Base-by-base conservation (phyloP, 1,284 basidiomycete species). In the Pseudozyma sp. region DNA sequence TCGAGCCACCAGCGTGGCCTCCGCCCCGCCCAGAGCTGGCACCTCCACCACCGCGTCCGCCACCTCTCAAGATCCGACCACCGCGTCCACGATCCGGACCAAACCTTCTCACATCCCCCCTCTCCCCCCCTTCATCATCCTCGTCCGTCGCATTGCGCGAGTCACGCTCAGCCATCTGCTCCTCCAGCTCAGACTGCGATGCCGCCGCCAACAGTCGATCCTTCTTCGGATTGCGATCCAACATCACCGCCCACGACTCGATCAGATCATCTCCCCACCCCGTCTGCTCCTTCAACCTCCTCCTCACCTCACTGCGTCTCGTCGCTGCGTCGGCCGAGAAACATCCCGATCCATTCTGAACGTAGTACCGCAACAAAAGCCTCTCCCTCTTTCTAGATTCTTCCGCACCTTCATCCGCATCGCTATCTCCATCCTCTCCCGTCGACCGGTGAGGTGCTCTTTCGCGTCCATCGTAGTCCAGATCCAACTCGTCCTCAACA, bases 201-300 rank as follows among this genome's bases (percentile, higher is more conserved):
- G 70, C 71, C n/a, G 73, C 64, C 0, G 73, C 73, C 19, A 78
- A 52, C 39, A 78, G 43, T 17, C 62, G 56, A 34, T 78, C 77
- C 35, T 75, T 77, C n/a, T 47, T 48, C 8, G 77, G 77, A 53
- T 78, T 80, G 33, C 76, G 57, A 35, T 77, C 70, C 34, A 80
- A 66, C 76, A 78, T 78, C 9, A 68, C 64, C 7, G 65, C 78
- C 78, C 78, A 80, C 30, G 76, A 77, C 52, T 80, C 78, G 54
- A 80, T 61, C 46, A 80, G 53, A 24, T 62, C 66, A 31, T 78
- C 76, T 35, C 69, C 72, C 73, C 64, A 78, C 7, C 69, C 67
- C 7, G 54, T 68, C 39, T 62, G 35, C 33, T 50, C 43, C 33
- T 53, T 62, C 35, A 78, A 52, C 35, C 34, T 30, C 44, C 55